These are phyloP conservation scores for Leucocoprinus gongylophorus DNA, from an alignment of 1,284 basidiomycete genomes.

Conservation along the genomic window DNA sequence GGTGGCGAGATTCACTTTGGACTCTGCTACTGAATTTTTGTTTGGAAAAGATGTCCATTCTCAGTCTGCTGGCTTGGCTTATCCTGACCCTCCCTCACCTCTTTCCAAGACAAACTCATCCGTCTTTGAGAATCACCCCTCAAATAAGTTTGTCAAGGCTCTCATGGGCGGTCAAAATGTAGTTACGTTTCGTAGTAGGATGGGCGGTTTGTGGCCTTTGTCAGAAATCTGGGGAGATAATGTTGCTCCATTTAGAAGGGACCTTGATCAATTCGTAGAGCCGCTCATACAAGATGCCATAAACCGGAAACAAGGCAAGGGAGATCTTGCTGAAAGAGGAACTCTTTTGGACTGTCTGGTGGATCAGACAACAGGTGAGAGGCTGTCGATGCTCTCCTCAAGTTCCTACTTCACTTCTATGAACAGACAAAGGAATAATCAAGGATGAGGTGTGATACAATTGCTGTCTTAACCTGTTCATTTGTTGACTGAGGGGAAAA, in stretches of 20 bases:
- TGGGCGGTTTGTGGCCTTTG: slow-evolving; percentile 33
- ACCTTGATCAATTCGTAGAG: slow-evolving; percentile 35
- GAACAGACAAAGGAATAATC: slow-evolving; percentile 22
- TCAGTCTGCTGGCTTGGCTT: slow-evolving; percentile 26
- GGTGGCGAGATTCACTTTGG: slow-evolving; percentile 24
- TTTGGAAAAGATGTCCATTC: slow-evolving; percentile 35
- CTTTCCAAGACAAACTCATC: slow-evolving; percentile 17
- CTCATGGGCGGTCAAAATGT: slow-evolving; percentile 33
- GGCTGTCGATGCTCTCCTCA: slow-evolving; percentile 1
- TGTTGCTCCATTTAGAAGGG: slow-evolving; percentile 23
- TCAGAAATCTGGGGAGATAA: slow-evolving; percentile 36
- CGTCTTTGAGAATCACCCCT: slow-evolving; percentile 21
- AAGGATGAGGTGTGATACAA: slow-evolving; percentile 17
- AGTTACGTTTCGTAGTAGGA: slow-evolving; percentile 25
- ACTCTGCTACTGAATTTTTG: slow-evolving; percentile 45
- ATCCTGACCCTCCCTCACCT: slow-evolving; percentile 21
- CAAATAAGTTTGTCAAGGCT: slow-evolving; percentile 32
- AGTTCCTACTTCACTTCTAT: not conserved
- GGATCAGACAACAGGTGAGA: slow-evolving; percentile 26
- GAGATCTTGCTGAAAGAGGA: slow-evolving; percentile 24
- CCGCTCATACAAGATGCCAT: slow-evolving; percentile 36
- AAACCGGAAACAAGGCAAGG: slow-evolving; percentile 17
- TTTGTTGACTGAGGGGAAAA: not conserved
- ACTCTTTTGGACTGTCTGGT: slow-evolving; percentile 34
- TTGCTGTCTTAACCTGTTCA: not conserved